These are phyloP conservation scores for Cercophora newfieldiana DNA, from an alignment of 495 filamentous ascomycete species.

Conservation along the genomic window DNA sequence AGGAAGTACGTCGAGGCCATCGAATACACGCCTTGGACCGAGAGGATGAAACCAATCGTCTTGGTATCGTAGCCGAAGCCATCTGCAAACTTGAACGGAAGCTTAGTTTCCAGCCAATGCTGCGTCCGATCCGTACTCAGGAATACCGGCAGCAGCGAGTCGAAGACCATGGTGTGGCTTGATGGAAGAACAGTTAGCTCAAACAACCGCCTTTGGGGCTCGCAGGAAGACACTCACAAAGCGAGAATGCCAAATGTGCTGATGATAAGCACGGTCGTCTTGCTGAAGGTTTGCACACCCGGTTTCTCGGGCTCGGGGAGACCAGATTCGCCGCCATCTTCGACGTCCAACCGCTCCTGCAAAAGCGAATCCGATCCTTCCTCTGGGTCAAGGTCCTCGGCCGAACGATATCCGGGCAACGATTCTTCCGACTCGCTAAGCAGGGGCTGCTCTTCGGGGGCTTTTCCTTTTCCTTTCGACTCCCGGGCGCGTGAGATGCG, in stretches of 20 bases:
- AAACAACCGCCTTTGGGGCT: neutral
- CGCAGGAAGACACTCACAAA: constrained; percentile 66
- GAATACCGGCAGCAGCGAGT: constrained; percentile 90
- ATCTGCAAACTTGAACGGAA: constrained; percentile 86
- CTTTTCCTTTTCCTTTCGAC: constrained; percentile 28
- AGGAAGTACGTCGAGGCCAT: constrained; percentile 80
- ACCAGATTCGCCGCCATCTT: constrained; percentile 13
- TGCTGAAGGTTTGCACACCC: constrained; percentile 58
- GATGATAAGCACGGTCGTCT: constrained; percentile 79
- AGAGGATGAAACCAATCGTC: constrained; percentile 81
- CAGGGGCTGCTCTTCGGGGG: constrained; percentile 54
- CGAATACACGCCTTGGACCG: constrained; percentile 86
- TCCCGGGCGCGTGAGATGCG: constrained; percentile 30
- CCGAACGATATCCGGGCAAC: constrained; percentile 64
- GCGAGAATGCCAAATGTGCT: constrained; percentile 89
- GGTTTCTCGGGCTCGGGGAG: constrained; percentile 20
- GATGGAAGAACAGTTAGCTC: constrained; percentile 10
- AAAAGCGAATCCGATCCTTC: neutral
- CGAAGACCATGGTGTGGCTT: constrained; percentile 84
- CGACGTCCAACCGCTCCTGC: constrained; percentile 17
- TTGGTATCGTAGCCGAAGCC: constrained; percentile 81
- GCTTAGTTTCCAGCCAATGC: constrained; percentile 35
- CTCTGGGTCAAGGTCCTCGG: constrained; percentile 46
- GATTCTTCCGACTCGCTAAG: constrained; percentile 55
- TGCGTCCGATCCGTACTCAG: constrained; percentile 70